Conservation (phyloP, 148 eudicot genomes). For the Pouteria glomerata region DNA sequence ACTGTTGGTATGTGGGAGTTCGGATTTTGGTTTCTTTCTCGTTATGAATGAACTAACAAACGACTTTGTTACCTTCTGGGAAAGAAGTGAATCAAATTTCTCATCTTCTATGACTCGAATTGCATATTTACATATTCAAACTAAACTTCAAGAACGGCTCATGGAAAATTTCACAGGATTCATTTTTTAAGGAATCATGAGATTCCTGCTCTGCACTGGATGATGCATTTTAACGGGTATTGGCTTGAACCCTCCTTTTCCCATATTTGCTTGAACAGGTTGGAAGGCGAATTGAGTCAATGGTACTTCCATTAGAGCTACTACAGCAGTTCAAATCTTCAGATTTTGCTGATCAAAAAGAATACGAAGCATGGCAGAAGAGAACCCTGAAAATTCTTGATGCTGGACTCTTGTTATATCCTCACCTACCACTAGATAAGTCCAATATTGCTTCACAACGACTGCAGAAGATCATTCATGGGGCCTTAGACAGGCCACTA, state of each 20-base stretch:
- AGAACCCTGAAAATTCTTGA: constrained; percentile 80
- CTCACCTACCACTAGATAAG: constrained; percentile 71
- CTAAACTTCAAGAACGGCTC: not conserved
- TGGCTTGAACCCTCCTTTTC: no score
- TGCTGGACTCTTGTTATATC: constrained; percentile 86
- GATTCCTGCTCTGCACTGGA: not conserved
- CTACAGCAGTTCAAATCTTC: constrained; percentile 86
- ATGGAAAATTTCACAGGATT: not conserved
- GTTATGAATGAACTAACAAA: not conserved
- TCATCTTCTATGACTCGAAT: not conserved
- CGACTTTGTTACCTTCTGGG: not conserved
- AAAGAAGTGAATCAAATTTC: not conserved
- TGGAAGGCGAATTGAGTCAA: constrained; percentile 72
- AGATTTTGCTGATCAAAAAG: constrained; percentile 78
- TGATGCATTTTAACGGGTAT: not conserved
- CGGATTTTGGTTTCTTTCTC: constrained; percentile 2
- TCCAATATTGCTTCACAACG: constrained; percentile 65
- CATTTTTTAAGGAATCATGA: not conserved
- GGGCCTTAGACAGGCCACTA: constrained; percentile 75
- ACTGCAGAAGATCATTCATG: constrained; percentile 59
- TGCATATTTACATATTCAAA: not conserved
- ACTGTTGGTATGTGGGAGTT: not conserved
- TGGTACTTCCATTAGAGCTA: constrained; percentile 89
- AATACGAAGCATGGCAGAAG: constrained; percentile 84
- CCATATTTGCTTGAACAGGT: no score